Evolutionary conservation across 768 basidiomycete genomes (phyloP).

Genomic region (Xerocomellus dryophilus): DNA sequence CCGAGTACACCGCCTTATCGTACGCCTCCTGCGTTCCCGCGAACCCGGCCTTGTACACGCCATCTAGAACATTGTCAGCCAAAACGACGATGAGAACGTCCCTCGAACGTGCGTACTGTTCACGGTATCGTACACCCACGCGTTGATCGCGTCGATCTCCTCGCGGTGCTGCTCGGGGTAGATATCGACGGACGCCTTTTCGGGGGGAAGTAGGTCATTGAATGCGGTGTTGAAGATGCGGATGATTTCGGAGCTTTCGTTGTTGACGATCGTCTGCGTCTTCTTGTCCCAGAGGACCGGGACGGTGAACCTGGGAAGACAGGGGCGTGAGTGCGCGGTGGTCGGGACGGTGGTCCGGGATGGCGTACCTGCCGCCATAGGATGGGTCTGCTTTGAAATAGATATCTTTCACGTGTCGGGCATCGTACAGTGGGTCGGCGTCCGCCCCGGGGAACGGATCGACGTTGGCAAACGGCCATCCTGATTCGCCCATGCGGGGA

Average conservation of each 20-base stretch:
- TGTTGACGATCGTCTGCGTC: slow-evolving; percentile 83
- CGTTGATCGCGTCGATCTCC: slow-evolving; percentile 83
- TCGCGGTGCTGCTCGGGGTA: slow-evolving; percentile 71
- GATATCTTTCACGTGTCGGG: slow-evolving; percentile 76
- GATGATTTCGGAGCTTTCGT: slow-evolving; percentile 94
- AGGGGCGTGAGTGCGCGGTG: not conserved
- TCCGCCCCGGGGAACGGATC: slow-evolving; percentile 71
- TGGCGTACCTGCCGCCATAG: slow-evolving; percentile 62
- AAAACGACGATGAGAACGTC: not conserved
- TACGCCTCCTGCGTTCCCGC: slow-evolving; percentile 81
- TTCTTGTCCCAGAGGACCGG: slow-evolving; percentile 95
- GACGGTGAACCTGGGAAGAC: slow-evolving; percentile 64
- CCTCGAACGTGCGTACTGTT: slow-evolving; percentile 55
- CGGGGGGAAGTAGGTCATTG: slow-evolving; percentile 64
- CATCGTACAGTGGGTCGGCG: slow-evolving; percentile 68
- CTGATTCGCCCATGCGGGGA: slow-evolving; percentile 76
- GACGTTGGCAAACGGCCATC: slow-evolving; percentile 82
- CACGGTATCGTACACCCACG: slow-evolving; percentile 82
- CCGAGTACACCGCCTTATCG: slow-evolving; percentile 63
- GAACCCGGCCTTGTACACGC: slow-evolving; percentile 89
- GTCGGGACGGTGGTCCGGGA: not conserved
- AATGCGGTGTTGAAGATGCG: slow-evolving; percentile 88
- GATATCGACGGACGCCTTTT: slow-evolving; percentile 64
- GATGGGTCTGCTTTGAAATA: slow-evolving; percentile 74
- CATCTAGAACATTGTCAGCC: slow-evolving; percentile 45